Conservation (phyloP, 139 green algal genomes). For the Volvox reticuliferus region DNA sequence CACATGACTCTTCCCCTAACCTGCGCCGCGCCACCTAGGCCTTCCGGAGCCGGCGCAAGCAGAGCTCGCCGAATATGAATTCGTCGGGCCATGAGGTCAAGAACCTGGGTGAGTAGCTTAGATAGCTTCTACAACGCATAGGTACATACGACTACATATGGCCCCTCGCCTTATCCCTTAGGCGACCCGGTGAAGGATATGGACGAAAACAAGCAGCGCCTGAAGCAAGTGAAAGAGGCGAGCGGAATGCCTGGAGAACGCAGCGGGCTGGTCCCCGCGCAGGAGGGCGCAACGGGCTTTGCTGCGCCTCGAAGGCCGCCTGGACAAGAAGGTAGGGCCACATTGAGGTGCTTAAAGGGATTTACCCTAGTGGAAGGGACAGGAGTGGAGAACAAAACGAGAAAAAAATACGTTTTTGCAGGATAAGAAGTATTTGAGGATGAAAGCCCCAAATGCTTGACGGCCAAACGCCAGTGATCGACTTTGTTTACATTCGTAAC, state of each 20-base stretch:
- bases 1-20: not conserved
- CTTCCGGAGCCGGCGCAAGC: not conserved
- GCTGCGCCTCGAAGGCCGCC: not conserved
- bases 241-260: too few species aligned
- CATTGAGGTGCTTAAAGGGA: too few species aligned
- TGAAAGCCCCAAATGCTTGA: too few species aligned
- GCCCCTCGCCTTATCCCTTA: not conserved
- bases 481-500: too few species aligned
- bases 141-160: too few species aligned
- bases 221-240: constrained; percentile 12
- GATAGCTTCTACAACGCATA: too few species aligned
- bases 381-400: too few species aligned
- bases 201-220: not conserved
- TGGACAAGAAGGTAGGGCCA: not conserved
- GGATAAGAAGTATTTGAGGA: too few species aligned
- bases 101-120: constrained; percentile 8
- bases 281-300: constrained; percentile 8
- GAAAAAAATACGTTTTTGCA: too few species aligned
- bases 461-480: too few species aligned
- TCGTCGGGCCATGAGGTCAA: not conserved
- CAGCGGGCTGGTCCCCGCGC: not conserved
- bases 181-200: constrained; percentile 25
- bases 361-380: too few species aligned
- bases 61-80: not conserved
- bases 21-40: not conserved